Percentiles rank a stretch among this genome's conserved stretches.
Evolutionary conservation across 176 grass and related monocot genomes (phyloP).

Genomic region (Triticum urartu): DNA sequence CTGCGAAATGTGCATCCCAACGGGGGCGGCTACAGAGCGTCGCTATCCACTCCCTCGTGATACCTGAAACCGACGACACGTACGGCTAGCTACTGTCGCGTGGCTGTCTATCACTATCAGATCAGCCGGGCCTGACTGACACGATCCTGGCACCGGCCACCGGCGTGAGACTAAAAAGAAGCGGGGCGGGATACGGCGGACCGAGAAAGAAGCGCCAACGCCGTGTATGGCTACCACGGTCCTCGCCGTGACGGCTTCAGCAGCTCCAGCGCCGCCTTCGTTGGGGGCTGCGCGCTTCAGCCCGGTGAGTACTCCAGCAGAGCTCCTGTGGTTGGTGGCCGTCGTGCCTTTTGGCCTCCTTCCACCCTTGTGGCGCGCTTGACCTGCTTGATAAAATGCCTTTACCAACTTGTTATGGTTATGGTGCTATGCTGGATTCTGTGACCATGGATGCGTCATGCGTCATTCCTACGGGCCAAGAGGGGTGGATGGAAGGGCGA

Average conservation of each 20-base stretch:
- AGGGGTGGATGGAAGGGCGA: background rate
- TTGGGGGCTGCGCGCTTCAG: conserved; percentile 10
- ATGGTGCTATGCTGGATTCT: background rate
- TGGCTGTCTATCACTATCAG: background rate
- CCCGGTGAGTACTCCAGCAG: conserved; percentile 29
- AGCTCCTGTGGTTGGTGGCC: background rate
- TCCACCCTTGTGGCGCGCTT: background rate
- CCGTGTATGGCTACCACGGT: conserved; percentile 18
- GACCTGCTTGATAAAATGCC: conserved; percentile 27
- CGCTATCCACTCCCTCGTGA: conserved; percentile 29
- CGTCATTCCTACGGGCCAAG: background rate
- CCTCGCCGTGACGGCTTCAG: conserved; percentile 11
- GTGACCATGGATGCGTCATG: background rate
- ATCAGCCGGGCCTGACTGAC: background rate
- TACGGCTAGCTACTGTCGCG: background rate
- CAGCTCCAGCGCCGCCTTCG: conserved; percentile 5
- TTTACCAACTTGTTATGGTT: background rate
- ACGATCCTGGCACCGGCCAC: conserved; percentile 5
- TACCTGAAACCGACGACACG: background rate
- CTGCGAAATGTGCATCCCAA: background rate
- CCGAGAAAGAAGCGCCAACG: background rate
- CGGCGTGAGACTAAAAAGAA: background rate
- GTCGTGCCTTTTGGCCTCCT: background rate
- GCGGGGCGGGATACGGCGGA: background rate
- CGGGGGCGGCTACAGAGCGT: conserved; percentile 2